Base-by-base conservation (phyloP, 768 basidiomycete genomes). In the Suillus spraguei region DNA sequence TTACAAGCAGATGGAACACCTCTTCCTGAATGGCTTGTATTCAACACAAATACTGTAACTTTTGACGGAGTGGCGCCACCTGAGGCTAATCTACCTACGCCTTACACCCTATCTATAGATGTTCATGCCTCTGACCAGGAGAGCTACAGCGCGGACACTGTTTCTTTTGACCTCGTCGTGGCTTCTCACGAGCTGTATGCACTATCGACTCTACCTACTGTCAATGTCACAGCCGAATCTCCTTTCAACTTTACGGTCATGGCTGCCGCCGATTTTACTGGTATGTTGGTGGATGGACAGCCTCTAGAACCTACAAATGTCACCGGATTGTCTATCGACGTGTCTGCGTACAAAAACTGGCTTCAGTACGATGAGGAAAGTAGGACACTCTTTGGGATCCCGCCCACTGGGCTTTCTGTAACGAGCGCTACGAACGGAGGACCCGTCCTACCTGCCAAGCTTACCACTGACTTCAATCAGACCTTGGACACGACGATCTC, bases 31-130 rank as follows among this genome's bases (percentile, higher is more conserved):
- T 97, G 94, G 91, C 80, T 97, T 73, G 64, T 61, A 13, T 99
- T 94, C 76, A 81, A 94, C 74, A 71, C 85, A 14, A 67, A 79
- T 22, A 83, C 83, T 17, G 76, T 91, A 62, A 95, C 95, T 3
- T 85, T 97, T 59, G 83, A 90, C 66, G 96, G 96, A 11, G 82
- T 91, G 24, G 83, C 89, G 4, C 96, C 95, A 2, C 54, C 73
- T 60, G 75, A 82, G 36, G 70, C 78, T 46, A 68, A 69, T 20
- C 63, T 78, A n/a, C 59, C 73, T 33, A 77, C 78, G 7, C 84
- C 83, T 2, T 72, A 74, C 35, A 71, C 76, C 8, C 72, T 89
- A 63, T 71, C 83, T 10, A 77, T 96, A 33, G 74, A 79, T 36
- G 76, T 97, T 28, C 82, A 85, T 68, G 92, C 84, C 5, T 89